Conservation (phyloP, 768 basidiomycete species). For the Lactifluus pinguis region DNA sequence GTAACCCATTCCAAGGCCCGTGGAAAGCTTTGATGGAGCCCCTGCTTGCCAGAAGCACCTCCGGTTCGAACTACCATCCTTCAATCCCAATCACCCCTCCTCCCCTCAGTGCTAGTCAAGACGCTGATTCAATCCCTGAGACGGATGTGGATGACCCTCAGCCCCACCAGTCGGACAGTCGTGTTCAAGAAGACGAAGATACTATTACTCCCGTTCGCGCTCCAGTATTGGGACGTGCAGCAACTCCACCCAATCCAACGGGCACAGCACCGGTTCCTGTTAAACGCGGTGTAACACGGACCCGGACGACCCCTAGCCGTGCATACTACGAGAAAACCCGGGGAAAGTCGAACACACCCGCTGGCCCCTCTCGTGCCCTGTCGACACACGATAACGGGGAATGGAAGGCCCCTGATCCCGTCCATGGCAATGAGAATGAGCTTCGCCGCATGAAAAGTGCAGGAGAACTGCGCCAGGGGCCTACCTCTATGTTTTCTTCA, state of each 20-base stretch:
- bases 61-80: slow-evolving; percentile 54
- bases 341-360: not conserved
- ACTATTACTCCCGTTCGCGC: slow-evolving; percentile 62
- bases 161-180: slow-evolving; percentile 30
- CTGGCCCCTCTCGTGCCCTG: not conserved
- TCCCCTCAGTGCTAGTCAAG: slow-evolving; percentile 38
- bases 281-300: slow-evolving; percentile 38
- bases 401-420: slow-evolving; percentile 31
- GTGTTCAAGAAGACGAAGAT: slow-evolving; percentile 58
- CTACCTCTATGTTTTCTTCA: slow-evolving; percentile 20
- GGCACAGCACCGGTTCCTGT: slow-evolving; percentile 17
- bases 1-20: slow-evolving; percentile 90
- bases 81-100: slow-evolving; percentile 54
- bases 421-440: slow-evolving; percentile 27
- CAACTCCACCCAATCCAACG: slow-evolving; percentile 38
- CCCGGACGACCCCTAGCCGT: slow-evolving; percentile 63
- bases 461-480: slow-evolving; percentile 58
- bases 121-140: slow-evolving; percentile 40
- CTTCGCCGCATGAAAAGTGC: slow-evolving; percentile 66
- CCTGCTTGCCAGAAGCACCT: slow-evolving; percentile 54
- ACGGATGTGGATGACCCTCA: slow-evolving; percentile 44
- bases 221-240: slow-evolving; percentile 42
- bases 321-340: slow-evolving; percentile 28
- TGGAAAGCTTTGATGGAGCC: slow-evolving; percentile 89
- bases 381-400: slow-evolving; percentile 1